Evolutionary conservation across 1,139 yeast genomes (phyloP), one percentile per base, ranked within the genome.

Genomic region (Protomyces gravidus): DNA sequence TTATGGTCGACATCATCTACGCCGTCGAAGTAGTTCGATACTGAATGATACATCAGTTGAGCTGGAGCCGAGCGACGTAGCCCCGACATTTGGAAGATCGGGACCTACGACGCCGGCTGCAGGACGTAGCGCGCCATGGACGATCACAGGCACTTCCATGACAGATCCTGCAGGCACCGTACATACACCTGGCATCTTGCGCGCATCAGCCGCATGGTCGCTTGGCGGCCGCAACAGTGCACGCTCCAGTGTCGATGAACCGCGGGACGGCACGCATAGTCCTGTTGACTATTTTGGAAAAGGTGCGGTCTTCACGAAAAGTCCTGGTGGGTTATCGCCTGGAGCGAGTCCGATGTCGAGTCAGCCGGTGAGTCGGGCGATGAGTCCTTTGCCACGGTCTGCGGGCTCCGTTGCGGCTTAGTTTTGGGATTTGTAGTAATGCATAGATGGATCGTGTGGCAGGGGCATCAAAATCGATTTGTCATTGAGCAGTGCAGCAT

Each of bases 51-150:
- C 58, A 46, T 26, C 50, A 17, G 26, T 53, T 4, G 58, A 53
- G 19, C 28, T 53, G 4, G 58, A 53, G 27, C 58, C 58, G 13
- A 36, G 58, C 13, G 58, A 53, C 26, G 51, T 53, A 5, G 58
- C 58, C 6, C 58, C 58, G n/a, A 53, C 58, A 15, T 17, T 36
- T 13, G 42, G 21, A 15, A 19, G 21, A n/a, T 36, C 42, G 9
- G 42, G 21, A n/a, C 23, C 19, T 15, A n/a, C 19, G 9, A 36
- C 42, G 9, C 42, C 42, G 9, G 42, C 21, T 9, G 19, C 42
- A 36, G 42, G 17, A 13, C 19, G 21, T 11, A 15, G 15, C 11
- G 17, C 42, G 3, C 23, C 21, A 5, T 36, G 42, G 42, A 15
- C 42, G 19, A 9, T 36, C 42, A 9, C 21, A 6, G 42, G 42